Evolutionary conservation across 805 yeast species (phyloP), one percentile per base, ranked within the genome.

Genomic region (Maudiozyma bulderi): DNA sequence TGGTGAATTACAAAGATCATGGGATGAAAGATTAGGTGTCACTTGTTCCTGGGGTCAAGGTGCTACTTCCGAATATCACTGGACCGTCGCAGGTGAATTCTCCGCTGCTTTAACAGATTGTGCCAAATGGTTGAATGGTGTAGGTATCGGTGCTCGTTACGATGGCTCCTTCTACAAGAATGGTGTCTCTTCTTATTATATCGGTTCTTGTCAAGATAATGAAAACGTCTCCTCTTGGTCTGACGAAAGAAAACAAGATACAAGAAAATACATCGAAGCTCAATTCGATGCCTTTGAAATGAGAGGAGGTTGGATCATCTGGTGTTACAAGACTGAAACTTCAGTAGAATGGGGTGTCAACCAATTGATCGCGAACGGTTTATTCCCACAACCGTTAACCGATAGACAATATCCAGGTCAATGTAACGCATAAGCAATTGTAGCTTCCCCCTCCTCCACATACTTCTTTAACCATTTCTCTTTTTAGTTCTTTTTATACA

Each of bases 51-150:
- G 79, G 70, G 81, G 78, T 44, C 50, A 65, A 50, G 62, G 68
- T 46, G 68, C 75, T 39, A 50, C 60, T 10, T 50, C 58, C 41
- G 88, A 85, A 64, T 66, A 72, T 57, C 87, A 84, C 65, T 85
- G 91, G 86, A 76, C 77, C 47, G 73, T 89, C 33, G 76, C 80
- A 43, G 97, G 96, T 52, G 96, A 89, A 71, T 90, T 91, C 86
- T 73, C 86, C 28, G 95, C 89, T 10, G 97, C 97, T 0, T 74
- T 90, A 55, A 89, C 96, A 3, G 96, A 90, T 69, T 90, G 97
- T 72, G 78, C 93, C 6, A 74, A 74, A 50, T 84, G 95, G 95
- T 70, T 90, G 44, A 90, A 90, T 60, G 96, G 97, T 61, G 90
- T 84, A 20, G 82, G 81, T 48, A 71, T 80, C 51, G 95, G 95